A percentile compares a stretch with the other conserved stretches of the same genome.
These are phyloP conservation scores for Trichoderma atroviride DNA, from an alignment of 2,329 filamentous ascomycete species.

Conservation along the genomic window DNA sequence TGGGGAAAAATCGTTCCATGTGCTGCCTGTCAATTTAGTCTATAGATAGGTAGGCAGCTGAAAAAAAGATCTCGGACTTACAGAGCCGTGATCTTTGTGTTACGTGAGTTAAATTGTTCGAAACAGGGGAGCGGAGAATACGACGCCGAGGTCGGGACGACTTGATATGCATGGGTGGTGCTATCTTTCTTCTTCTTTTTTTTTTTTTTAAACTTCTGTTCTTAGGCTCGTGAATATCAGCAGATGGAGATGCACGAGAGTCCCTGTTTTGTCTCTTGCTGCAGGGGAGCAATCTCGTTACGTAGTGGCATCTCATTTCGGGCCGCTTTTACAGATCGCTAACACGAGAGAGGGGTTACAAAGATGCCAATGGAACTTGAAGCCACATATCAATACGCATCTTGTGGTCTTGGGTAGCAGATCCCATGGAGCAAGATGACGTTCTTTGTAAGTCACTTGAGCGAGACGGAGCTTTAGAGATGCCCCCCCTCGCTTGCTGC, in stretches of 20 bases:
- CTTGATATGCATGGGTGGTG: background rate
- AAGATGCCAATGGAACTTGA: background rate
- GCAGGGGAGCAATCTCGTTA: conserved; percentile 8
- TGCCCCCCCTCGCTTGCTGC: background rate
- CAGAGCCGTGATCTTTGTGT: background rate
- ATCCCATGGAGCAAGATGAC: conserved; percentile 7
- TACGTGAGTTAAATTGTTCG: background rate
- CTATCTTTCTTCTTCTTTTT: background rate
- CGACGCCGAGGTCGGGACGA: background rate
- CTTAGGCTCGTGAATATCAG: background rate
- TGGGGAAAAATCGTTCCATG: background rate
- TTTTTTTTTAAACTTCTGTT: background rate
- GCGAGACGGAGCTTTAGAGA: background rate
- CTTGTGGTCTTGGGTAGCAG: background rate
- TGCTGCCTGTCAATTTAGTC: background rate
- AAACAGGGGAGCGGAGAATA: background rate
- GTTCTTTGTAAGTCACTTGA: conserved; percentile 4
- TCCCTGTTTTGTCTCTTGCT: background rate
- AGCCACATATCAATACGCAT: background rate
- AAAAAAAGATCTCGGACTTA: background rate
- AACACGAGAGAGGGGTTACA: background rate
- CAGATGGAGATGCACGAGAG: background rate
- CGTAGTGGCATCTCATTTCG: conserved; percentile 22
- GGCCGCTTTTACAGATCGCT: conserved; percentile 17
- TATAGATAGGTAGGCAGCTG: background rate